These are phyloP conservation scores for Penicillium sp. DNA, from an alignment of 2,329 filamentous ascomycete species.

Conservation along the genomic window DNA sequence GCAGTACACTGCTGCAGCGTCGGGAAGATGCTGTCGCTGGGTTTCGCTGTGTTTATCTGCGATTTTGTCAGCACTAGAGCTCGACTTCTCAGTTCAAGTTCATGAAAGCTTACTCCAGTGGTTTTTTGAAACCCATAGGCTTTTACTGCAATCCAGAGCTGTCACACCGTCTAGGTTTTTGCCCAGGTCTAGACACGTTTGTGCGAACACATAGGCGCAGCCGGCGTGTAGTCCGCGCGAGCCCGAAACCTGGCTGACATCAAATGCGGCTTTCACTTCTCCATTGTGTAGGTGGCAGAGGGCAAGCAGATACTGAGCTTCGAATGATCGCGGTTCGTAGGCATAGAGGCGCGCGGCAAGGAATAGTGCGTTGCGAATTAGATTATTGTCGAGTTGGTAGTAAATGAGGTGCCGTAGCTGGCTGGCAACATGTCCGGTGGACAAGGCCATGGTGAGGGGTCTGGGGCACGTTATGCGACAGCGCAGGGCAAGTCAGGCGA, in stretches of 20 bases:
- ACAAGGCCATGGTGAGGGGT: slow-evolving; percentile 55
- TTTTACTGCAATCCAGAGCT: slow-evolving; percentile 78
- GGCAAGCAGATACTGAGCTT: slow-evolving; percentile 79
- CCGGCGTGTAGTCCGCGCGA: slow-evolving; percentile 75
- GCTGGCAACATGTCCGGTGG: slow-evolving; percentile 55
- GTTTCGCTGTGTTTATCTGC: slow-evolving; percentile 72
- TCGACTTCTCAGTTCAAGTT: slow-evolving; percentile 3
- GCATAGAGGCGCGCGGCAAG: slow-evolving; percentile 84
- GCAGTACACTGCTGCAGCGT: slow-evolving; percentile 80
- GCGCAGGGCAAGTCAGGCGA: slow-evolving; percentile 1
- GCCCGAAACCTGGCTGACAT: slow-evolving; percentile 72
- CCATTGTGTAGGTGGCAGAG: slow-evolving; percentile 82
- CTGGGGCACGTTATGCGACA: slow-evolving; percentile 3
- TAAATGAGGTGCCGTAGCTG: slow-evolving; percentile 68
- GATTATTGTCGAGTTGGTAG: slow-evolving; percentile 84
- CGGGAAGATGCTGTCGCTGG: slow-evolving; percentile 72
- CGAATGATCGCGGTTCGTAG: slow-evolving; percentile 76
- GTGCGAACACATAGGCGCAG: slow-evolving; percentile 88
- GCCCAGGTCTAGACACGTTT: slow-evolving; percentile 79
- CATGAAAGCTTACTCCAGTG: slow-evolving; percentile 66
- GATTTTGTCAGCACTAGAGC: slow-evolving; percentile 5
- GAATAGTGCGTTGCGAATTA: slow-evolving; percentile 88
- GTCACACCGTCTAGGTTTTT: slow-evolving; percentile 77
- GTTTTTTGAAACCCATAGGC: slow-evolving; percentile 73
- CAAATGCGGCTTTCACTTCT: slow-evolving; percentile 81